Conservation (phyloP, 2,329 filamentous ascomycete genomes). For the Cyphellophora europaea region DNA sequence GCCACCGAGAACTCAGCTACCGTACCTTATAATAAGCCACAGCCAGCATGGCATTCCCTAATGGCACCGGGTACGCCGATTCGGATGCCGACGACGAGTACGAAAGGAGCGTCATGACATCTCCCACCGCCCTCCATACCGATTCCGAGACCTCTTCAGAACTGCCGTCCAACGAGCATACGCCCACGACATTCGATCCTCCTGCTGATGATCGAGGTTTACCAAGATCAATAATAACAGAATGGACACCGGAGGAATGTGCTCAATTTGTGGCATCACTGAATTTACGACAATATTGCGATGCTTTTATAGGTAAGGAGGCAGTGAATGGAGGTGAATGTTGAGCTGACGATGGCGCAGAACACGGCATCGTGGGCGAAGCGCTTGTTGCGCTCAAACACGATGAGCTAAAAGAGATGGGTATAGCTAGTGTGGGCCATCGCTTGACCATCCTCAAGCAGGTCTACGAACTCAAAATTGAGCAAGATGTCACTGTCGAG, state of each 20-base stretch:
- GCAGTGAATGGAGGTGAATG: slow-evolving; percentile 26
- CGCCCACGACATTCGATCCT: slow-evolving; percentile 51
- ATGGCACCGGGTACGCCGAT: slow-evolving; percentile 43
- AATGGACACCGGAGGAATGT: slow-evolving; percentile 72
- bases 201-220: slow-evolving; percentile 41
- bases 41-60: slow-evolving; percentile 32
- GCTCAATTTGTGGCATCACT: slow-evolving; percentile 78
- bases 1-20: too few species aligned
- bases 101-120: slow-evolving; percentile 50
- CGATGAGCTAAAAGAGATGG: slow-evolving; percentile 91
- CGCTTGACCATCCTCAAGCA: slow-evolving; percentile 89
- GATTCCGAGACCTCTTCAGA: slow-evolving; percentile 52
- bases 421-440: slow-evolving; percentile 85
- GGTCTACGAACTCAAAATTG: slow-evolving; percentile 92
- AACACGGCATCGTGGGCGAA: slow-evolving; percentile 90
- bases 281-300: slow-evolving; percentile 72
- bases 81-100: slow-evolving; percentile 59
- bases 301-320: slow-evolving; percentile 63
- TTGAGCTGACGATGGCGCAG: slow-evolving; percentile 35
- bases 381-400: slow-evolving; percentile 81
- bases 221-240: slow-evolving; percentile 47
- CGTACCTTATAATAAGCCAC: too few species aligned
- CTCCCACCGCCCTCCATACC: slow-evolving; percentile 42
- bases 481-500: slow-evolving; percentile 83
- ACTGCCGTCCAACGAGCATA: slow-evolving; percentile 51